phyloP scores from a whole-genome alignment of 495 filamentous ascomycete genomes.

The Trichoderma virens region DNA sequence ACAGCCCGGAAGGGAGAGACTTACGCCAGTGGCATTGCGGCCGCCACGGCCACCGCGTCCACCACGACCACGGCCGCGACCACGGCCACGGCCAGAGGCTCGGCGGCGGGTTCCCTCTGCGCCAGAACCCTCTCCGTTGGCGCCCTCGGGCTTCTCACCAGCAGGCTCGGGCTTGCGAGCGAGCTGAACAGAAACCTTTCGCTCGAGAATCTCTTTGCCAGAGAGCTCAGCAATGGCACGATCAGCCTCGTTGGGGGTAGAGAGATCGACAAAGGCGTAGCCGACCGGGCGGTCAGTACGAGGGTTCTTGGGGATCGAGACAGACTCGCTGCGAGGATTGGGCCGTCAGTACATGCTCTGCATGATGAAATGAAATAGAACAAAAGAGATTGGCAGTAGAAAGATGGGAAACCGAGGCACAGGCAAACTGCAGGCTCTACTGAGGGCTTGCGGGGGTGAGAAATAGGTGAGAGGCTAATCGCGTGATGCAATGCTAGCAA shows the following conservation, averaged over 20 bases:
- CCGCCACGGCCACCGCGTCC: slow-evolving; percentile 56
- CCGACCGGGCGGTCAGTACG: slow-evolving; percentile 96
- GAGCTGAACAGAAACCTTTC: slow-evolving; percentile 97
- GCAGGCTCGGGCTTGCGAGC: slow-evolving; percentile 92
- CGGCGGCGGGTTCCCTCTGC: slow-evolving; percentile 73
- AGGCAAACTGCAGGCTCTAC: slow-evolving; percentile 4
- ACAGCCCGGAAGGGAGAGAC: slow-evolving; percentile 24
- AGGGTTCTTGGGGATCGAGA: slow-evolving; percentile 97
- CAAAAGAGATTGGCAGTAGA: neutral
- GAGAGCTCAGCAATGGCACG: slow-evolving; percentile 90
- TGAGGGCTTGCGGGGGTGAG: neutral
- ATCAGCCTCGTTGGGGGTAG: slow-evolving; percentile 86
- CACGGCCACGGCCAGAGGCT: slow-evolving; percentile 59
- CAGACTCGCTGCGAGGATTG: slow-evolving; percentile 72
- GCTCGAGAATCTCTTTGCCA: slow-evolving; percentile 91
- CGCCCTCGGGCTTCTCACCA: slow-evolving; percentile 65
- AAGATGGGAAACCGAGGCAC: neutral
- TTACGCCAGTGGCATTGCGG: slow-evolving; percentile 68
- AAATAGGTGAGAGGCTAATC: neutral
- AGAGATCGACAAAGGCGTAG: slow-evolving; percentile 97
- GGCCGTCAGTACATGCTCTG: neutral
- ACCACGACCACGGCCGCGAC: slow-evolving; percentile 66
- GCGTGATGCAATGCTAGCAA: neutral
- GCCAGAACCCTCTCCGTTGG: slow-evolving; percentile 57
- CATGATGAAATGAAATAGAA: too few relatives aligned